Evolutionary conservation across 164 flowering plant species (phyloP).

Genomic region (Chimonanthus praecox): DNA sequence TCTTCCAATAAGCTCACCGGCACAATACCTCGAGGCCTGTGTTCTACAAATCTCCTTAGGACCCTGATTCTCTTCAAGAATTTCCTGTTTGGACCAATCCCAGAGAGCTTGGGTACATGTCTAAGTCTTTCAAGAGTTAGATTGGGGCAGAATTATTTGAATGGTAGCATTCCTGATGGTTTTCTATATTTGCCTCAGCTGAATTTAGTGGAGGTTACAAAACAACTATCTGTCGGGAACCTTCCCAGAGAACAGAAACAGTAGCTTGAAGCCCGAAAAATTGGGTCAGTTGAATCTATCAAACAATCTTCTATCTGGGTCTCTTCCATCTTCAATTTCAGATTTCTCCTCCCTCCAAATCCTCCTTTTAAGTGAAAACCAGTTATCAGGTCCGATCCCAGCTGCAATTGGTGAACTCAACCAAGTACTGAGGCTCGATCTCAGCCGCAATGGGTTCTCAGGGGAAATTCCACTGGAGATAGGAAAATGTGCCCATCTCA

Average conservation of each 20-base stretch:
- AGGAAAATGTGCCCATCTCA: conserved; percentile 52
- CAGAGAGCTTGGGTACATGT: conserved; percentile 65
- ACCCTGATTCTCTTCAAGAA: conserved; percentile 66
- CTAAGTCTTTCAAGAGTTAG: conserved; percentile 67
- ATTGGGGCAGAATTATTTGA: conserved; percentile 78
- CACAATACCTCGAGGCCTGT: conserved; percentile 53
- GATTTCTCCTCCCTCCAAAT: conserved; percentile 62
- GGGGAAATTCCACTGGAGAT: conserved; percentile 63
- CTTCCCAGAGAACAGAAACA: conserved; percentile 45
- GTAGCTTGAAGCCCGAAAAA: conserved; percentile 30
- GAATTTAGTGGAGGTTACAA: conserved; percentile 62
- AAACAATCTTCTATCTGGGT: conserved; percentile 67
- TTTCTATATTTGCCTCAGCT: conserved; percentile 77
- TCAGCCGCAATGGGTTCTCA: conserved; percentile 55
- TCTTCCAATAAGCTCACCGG: conserved; percentile 97
- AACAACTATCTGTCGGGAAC: conserved; percentile 64
- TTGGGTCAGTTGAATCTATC: conserved; percentile 62
- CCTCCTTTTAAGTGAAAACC: conserved; percentile 56
- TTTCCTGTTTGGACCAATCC: conserved; percentile 83
- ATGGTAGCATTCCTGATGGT: conserved; percentile 76
- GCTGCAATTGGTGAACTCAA: conserved; percentile 48
- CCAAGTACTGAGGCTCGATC: conserved; percentile 59
- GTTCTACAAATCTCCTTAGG: conserved; percentile 51
- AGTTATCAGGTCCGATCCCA: conserved; percentile 67
- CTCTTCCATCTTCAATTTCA: conserved; percentile 61